Base-by-base conservation (phyloP, 2,329 filamentous ascomycete species). In the Botryotinia narcissicola region DNA sequence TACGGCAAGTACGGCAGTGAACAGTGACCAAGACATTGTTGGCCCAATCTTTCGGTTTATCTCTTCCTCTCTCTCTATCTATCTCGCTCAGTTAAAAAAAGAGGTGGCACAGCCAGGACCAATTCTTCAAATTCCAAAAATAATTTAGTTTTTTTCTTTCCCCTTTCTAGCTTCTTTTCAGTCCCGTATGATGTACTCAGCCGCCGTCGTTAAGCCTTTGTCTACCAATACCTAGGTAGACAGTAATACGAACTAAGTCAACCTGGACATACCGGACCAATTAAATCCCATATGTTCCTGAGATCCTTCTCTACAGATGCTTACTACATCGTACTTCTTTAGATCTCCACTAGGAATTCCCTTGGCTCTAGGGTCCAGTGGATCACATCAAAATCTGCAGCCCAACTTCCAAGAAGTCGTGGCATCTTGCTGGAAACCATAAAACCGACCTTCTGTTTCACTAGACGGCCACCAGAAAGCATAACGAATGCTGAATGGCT, bases 381-480 rank as follows among this genome's bases (percentile, higher is more conserved):
- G 51, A 29, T 57, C 51, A 57, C 48, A 29, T 68, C 64, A 54
- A 68, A 68, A 54, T 68, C 64, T 68, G 46, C 64, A 68, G 32
- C 35, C 35, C 32, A 68, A 29, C 35, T 40, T 37, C 46, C 32
- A 68, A 40, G 35, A 54, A 54, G 46, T 48, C 35, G 64, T 68
- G 64, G 64, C 64, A 67, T 67, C 54, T 67, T 67, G 64, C 64
- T 67, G 46, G 64, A 20, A 67, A 51, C 32, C 25, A 51, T 46
- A 66, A 67, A 54, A 40, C 14, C 46, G 16, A 68, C 46, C 46
- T 32, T 68, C 64, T 68, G 64, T 68, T 68, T 68, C 64, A 70
- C 54, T 61, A 70, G 22, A 44, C n/a, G 42, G 14, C 37, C 68
- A 35, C 32, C n/a, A 61, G 32, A n/a, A 61, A 16, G 35, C 12